Percentiles rank a stretch among this genome's conserved stretches.
Conservation (phyloP, 2,329 filamentous ascomycete genomes). For the Cadophora luteo-olivacea region DNA sequence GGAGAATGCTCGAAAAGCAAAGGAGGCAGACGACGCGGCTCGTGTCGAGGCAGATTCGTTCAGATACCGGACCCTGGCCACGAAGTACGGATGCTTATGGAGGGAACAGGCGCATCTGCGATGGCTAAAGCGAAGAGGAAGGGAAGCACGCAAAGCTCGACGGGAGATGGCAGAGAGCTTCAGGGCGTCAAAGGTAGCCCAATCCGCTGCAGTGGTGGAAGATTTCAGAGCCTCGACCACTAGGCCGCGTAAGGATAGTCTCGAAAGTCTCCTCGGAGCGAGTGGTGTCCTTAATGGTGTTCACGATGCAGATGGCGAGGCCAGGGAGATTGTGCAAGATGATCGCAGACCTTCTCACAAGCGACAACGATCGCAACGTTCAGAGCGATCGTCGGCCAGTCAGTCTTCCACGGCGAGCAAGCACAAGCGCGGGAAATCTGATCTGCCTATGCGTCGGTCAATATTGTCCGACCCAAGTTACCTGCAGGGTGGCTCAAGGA, state of each 20-base stretch:
- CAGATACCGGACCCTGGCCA: constrained; percentile 39
- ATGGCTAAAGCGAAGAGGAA: constrained; percentile 41
- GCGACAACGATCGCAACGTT: constrained; percentile 33
- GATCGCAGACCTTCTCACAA: constrained; percentile 28
- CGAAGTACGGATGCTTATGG: constrained; percentile 43
- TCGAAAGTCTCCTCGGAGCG: constrained; percentile 40
- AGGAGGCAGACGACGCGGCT: constrained; percentile 36
- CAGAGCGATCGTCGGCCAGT: constrained; percentile 28
- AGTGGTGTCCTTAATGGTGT: constrained; percentile 40
- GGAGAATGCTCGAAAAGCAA: constrained; percentile 28
- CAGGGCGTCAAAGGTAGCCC: constrained; percentile 36
- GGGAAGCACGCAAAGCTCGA: constrained; percentile 40
- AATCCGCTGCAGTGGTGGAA: constrained; percentile 41
- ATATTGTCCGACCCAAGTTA: constrained; percentile 43
- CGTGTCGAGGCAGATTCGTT: constrained; percentile 38
- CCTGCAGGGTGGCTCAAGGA: constrained; percentile 42
- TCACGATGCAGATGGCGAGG: constrained; percentile 33
- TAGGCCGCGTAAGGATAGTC: constrained; percentile 33
- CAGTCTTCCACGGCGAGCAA: constrained; percentile 31
- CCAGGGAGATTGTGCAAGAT: constrained; percentile 32
- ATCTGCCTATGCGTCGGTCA: constrained; percentile 40
- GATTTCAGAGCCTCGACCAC: constrained; percentile 41
- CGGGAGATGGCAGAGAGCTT: constrained; percentile 41
- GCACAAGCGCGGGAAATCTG: constrained; percentile 36
- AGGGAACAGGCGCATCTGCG: constrained; percentile 35